Percentiles rank a stretch among this genome's conserved stretches.
Evolutionary conservation across 2,329 filamentous ascomycete genomes (phyloP).

Genomic region (Penicillium aurantiogriseum): DNA sequence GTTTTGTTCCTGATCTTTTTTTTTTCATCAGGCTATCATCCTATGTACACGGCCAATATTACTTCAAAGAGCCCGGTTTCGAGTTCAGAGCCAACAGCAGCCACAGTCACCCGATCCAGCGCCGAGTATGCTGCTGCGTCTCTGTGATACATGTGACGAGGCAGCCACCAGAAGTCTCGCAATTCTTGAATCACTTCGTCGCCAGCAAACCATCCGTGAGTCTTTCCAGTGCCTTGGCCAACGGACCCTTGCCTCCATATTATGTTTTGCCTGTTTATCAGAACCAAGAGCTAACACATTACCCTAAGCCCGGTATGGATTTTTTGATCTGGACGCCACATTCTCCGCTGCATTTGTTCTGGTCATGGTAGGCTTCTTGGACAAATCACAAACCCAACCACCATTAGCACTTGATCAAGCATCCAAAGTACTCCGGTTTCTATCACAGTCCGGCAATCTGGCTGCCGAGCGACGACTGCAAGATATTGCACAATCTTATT

Average conservation of each 20-base stretch:
- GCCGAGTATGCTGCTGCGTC: slow-evolving; percentile 9
- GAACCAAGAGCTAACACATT: neutral
- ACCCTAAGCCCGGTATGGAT: slow-evolving; percentile 17
- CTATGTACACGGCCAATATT: slow-evolving; percentile 22
- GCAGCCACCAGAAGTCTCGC: slow-evolving; percentile 20
- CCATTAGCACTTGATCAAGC: slow-evolving; percentile 16
- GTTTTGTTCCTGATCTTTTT: neutral
- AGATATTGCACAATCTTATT: slow-evolving; percentile 20
- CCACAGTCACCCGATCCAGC: slow-evolving; percentile 1
- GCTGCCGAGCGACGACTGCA: slow-evolving; percentile 20
- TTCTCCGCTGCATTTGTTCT: slow-evolving; percentile 26
- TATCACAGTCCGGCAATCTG: slow-evolving; percentile 16
- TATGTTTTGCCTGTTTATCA: neutral
- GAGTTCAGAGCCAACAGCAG: slow-evolving; percentile 12
- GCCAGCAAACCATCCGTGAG: slow-evolving; percentile 19
- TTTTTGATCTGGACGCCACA: slow-evolving; percentile 25
- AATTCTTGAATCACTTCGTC: slow-evolving; percentile 18
- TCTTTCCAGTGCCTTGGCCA: neutral
- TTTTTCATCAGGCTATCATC: slow-evolving; percentile 18
- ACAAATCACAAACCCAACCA: slow-evolving; percentile 10
- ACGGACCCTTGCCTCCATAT: no score
- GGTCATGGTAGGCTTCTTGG: slow-evolving; percentile 20
- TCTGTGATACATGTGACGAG: slow-evolving; percentile 24
- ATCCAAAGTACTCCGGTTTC: slow-evolving; percentile 16
- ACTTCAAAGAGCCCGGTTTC: slow-evolving; percentile 16